Evolutionary conservation across 148 eudicot genomes (phyloP).

Genomic region (Selenicereus undatus): DNA sequence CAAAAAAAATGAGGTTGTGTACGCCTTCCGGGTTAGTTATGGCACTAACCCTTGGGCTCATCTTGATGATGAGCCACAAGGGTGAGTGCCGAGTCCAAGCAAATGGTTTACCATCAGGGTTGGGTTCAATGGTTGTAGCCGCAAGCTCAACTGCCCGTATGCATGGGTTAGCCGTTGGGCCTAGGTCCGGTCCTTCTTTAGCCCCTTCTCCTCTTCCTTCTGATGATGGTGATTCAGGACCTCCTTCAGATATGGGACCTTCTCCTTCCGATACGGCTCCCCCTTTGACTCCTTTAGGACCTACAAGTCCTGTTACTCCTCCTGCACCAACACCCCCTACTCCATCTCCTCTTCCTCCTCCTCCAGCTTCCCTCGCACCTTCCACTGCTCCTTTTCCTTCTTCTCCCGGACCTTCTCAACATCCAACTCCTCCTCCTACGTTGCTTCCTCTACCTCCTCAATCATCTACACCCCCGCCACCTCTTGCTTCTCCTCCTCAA

Average conservation of each 20-base stretch:
- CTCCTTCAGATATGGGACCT: background rate
- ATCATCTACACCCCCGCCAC: conserved; percentile 6
- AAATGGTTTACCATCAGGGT: background rate
- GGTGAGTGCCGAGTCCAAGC: background rate
- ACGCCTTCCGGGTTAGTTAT: background rate
- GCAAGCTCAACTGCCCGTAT: background rate
- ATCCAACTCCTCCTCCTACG: background rate
- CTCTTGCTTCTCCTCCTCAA: background rate
- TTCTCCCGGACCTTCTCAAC: background rate
- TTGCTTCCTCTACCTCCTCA: background rate
- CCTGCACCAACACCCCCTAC: background rate
- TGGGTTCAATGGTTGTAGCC: background rate
- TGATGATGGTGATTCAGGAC: background rate
- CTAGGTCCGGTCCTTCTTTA: background rate
- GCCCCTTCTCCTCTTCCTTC: background rate
- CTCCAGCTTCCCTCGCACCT: background rate
- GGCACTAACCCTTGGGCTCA: conserved; percentile 11
- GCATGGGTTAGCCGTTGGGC: background rate
- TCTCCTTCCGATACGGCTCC: background rate
- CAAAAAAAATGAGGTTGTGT: background rate
- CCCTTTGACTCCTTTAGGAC: background rate
- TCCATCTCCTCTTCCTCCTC: conserved; percentile 5
- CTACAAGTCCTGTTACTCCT: background rate
- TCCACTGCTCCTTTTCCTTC: conserved; percentile 1
- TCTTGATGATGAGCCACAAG: background rate